Conservation (phyloP, 2,329 filamentous ascomycete species). For the Botryosphaeria dothidea region DNA sequence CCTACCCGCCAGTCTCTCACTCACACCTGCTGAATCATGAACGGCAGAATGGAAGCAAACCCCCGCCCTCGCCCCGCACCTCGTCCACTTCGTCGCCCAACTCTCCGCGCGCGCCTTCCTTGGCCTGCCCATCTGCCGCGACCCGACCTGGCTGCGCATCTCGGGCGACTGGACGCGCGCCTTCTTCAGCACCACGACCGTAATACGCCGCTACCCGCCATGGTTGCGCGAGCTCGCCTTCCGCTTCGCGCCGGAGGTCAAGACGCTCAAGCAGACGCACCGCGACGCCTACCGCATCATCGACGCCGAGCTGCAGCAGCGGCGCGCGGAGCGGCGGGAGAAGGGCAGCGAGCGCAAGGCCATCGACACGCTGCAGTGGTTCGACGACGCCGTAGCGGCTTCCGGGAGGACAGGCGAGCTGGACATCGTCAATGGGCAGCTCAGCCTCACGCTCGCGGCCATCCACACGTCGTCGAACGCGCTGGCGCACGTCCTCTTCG, state of each 20-base stretch:
- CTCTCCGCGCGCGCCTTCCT: slow-evolving; percentile 44
- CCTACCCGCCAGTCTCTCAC: background rate
- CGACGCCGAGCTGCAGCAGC: slow-evolving; percentile 33
- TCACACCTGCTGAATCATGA: too few relatives aligned
- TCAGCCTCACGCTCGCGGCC: background rate
- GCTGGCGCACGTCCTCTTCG: slow-evolving; percentile 25
- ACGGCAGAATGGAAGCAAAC: slow-evolving; percentile 44
- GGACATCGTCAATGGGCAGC: background rate
- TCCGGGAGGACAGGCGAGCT: too few relatives aligned
- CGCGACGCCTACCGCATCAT: slow-evolving; percentile 36
- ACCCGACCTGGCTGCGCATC: slow-evolving; percentile 41
- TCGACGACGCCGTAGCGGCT: slow-evolving; percentile 18
- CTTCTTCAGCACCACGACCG: slow-evolving; percentile 32
- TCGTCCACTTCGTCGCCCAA: slow-evolving; percentile 48
- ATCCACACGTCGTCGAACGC: slow-evolving; percentile 26
- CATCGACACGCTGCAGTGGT: slow-evolving; percentile 19
- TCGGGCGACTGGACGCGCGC: slow-evolving; percentile 38
- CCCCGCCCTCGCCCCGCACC: background rate
- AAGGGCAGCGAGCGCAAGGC: slow-evolving; percentile 21
- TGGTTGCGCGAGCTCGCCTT: slow-evolving; percentile 37
- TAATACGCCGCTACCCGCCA: slow-evolving; percentile 37
- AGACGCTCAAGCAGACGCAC: slow-evolving; percentile 38
- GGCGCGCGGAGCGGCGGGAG: slow-evolving; percentile 29
- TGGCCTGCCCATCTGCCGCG: slow-evolving; percentile 37
- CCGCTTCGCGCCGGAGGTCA: slow-evolving; percentile 31